These are phyloP conservation scores for Henckelia pumila DNA, from an alignment of 257 asterid genomes.

Conservation along the genomic window DNA sequence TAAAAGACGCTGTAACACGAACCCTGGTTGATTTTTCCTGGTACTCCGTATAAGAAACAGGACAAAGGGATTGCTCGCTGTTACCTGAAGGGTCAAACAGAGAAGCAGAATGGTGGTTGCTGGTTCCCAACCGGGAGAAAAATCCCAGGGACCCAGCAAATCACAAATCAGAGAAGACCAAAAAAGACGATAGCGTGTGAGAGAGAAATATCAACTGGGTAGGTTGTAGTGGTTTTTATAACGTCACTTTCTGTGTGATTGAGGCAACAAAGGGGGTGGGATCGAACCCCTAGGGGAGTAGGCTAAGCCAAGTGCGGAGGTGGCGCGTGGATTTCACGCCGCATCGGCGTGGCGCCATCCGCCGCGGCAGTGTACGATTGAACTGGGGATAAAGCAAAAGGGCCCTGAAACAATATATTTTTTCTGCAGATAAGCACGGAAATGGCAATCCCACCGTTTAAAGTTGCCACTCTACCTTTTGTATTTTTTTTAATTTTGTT, in stretches of 20 bases:
- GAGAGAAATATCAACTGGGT: conserved; percentile 11
- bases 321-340: not conserved
- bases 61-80: conserved; percentile 30
- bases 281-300: not conserved
- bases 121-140: conserved; percentile 19
- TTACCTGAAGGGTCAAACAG: conserved; percentile 33
- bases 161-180: conserved; percentile 1
- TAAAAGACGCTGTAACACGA: not conserved
- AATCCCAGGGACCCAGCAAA: conserved; percentile 26
- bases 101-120: conserved; percentile 12
- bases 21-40: not conserved
- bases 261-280: not conserved
- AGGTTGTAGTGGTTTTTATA: conserved; percentile 18
- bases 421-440: not conserved
- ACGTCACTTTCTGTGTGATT: conserved; percentile 1
- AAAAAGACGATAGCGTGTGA: not conserved
- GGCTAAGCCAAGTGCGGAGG: not conserved
- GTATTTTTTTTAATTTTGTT: too few species aligned
- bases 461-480: not conserved
- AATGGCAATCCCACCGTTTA: not conserved
- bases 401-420: not conserved
- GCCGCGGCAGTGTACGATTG: not conserved
- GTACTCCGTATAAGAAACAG: not conserved
- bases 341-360: not conserved
- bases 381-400: not conserved